Conservation (phyloP, 176 grass and related monocot species). For the Zea mays region Zm-B73-REFERENCE-NAM-5.0 NC_050098.1:202102501-202103000, state of each 20-base stretch:
- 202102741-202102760: slow-evolving; percentile 43
- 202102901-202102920: not conserved
- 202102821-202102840: slow-evolving; percentile 88
- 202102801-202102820: slow-evolving; percentile 93
- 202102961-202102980: not conserved
- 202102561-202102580: not conserved
- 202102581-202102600: not conserved
- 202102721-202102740: slow-evolving; percentile 7
- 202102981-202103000: not conserved
- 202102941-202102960: not conserved
- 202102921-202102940: slow-evolving; percentile 7
- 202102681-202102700: not conserved
- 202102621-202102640: slow-evolving; percentile 1
- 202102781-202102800: slow-evolving; percentile 94
- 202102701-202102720: not conserved
- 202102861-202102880: slow-evolving; percentile 78
- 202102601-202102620: slow-evolving; percentile 1
- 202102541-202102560: not conserved
- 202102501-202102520: not conserved
- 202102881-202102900: slow-evolving; percentile 18
- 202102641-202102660: not conserved
- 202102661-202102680: slow-evolving; percentile 4
- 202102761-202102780: slow-evolving; percentile 93
- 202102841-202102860: slow-evolving; percentile 91
- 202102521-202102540: not conserved